phyloP scores from a whole-genome alignment of 2,329 filamentous ascomycete genomes.

The Exserohilum rostratum region DNA sequence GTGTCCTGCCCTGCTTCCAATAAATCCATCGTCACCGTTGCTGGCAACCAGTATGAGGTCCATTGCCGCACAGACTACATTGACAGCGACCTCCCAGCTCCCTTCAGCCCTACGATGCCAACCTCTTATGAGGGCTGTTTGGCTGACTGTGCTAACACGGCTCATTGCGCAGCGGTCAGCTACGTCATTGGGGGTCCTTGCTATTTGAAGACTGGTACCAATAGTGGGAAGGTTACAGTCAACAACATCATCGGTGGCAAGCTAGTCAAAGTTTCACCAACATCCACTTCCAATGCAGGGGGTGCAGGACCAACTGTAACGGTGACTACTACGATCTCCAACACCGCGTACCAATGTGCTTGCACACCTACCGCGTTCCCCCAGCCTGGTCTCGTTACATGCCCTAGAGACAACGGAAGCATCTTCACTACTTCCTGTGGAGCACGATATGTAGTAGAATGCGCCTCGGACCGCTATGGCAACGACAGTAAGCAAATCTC shows the following conservation, averaged over 20 bases:
- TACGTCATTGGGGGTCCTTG: conserved; percentile 23
- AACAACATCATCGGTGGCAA: conserved; percentile 23
- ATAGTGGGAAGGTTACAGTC: conserved; percentile 3
- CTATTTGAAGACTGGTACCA: conserved; percentile 23
- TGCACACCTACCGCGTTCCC: conserved; percentile 12
- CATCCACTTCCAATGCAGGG: too few species aligned
- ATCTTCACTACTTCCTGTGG: conserved; percentile 24
- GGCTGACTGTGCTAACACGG: conserved; percentile 19
- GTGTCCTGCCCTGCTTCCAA: conserved; percentile 18
- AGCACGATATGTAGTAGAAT: conserved; percentile 30
- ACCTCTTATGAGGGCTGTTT: conserved; percentile 25
- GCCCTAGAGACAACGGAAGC: conserved; percentile 22
- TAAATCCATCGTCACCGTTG: background rate
- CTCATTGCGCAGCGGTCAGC: conserved; percentile 27
- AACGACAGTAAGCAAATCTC: conserved; percentile 21
- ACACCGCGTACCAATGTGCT: conserved; percentile 14
- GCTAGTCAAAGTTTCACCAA: conserved; percentile 5
- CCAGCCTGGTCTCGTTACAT: conserved; percentile 3
- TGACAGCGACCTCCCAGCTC: conserved; percentile 5
- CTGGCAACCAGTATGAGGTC: conserved; percentile 9
- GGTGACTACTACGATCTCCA: conserved; percentile 15
- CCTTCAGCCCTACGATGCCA: conserved; percentile 13
- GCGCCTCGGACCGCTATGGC: conserved; percentile 30
- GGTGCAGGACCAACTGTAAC: conserved; percentile 12
- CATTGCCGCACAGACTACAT: conserved; percentile 17